Evolutionary conservation across 2,329 filamentous ascomycete species (phyloP), one percentile per base, ranked within the genome.

Genomic region (Diaporthe vaccinii): DNA sequence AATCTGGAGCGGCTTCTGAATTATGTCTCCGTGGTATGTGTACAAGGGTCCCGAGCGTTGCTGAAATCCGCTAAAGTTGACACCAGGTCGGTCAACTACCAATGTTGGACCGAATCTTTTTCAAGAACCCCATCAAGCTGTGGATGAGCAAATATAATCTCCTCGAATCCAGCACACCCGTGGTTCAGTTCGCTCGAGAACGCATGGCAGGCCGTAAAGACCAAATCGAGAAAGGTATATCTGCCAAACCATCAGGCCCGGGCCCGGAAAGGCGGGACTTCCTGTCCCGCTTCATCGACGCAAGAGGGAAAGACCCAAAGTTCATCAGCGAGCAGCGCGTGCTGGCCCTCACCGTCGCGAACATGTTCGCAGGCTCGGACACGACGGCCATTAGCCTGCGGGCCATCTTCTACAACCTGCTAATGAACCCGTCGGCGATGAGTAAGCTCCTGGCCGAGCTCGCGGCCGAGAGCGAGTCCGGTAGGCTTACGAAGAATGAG

Each of bases 341-440:
- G 3, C 55, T 72, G 14, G 57, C 70, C 25, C 51, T 72, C 4
- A 72, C 70, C 41, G 57, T 61, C 57, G 36, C 70, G 14, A 72
- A 59, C 25, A 61, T 61, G 51, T 72, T 72, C 22, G 70, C 70
- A 5, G 70, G 70, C 14, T 74, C 72, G 12, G 72, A 74, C 39
- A 70, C 53, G 17, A 74, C 72, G 20, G 39, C 53, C 31, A 62
- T 62, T 9, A 62, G 7, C 17, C 55, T 72, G 28, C 41, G 61
- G 1, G 39, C 68, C 36, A 61, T 75, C 14, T 58, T 75, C 22
- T 61, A 75, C 28, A 58, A 62, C 25, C n/a, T 75, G n/a, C 46
- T 75, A 20, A 61, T 41, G 8, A 34, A 41, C 39, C 44, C 74
- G 4, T 22, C n/a, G 20, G 53, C 46, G 5, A 51, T 36, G 46